Conservation (phyloP, 2,329 filamentous ascomycete genomes). For the Amylocarpus encephaloides region DNA sequence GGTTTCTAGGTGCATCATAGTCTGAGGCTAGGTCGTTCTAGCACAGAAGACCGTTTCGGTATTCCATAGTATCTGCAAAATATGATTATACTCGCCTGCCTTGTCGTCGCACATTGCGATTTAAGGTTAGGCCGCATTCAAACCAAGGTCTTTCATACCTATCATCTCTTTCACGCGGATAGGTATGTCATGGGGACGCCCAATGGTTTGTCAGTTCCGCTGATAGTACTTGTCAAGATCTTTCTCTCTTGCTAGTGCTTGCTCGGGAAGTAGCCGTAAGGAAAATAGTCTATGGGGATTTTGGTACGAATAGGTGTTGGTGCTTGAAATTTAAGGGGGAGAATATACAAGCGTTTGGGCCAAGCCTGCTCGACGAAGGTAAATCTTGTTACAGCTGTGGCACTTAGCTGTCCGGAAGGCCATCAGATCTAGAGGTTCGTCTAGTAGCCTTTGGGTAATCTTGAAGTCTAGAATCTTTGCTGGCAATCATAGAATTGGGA, state of each 20-base stretch:
- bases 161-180: conserved; percentile 50
- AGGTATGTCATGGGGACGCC: conserved; percentile 56
- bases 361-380: no score
- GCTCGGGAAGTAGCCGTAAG: conserved; percentile 19
- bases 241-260: conserved; percentile 17
- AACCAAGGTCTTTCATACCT: conserved; percentile 40
- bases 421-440: no score
- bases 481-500: no score
- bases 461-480: no score
- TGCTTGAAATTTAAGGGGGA: neutral
- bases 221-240: conserved; percentile 18
- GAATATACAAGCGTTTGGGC: no score
- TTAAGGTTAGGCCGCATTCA: conserved; percentile 44
- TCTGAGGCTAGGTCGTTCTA: conserved; percentile 47
- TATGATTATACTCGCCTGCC: conserved; percentile 39
- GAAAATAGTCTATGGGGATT: conserved; percentile 15
- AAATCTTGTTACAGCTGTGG: no score
- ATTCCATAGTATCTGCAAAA: conserved; percentile 34
- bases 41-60: conserved; percentile 39
- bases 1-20: conserved; percentile 38
- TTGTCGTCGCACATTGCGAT: conserved; percentile 39
- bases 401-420: no score
- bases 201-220: conserved; percentile 35
- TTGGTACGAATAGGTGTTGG: neutral
- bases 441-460: no score